Percentiles rank a stretch among this genome's conserved stretches.
phyloP scores from a whole-genome alignment of 2,329 filamentous ascomycete species.

The Cercospora sp. region DNA sequence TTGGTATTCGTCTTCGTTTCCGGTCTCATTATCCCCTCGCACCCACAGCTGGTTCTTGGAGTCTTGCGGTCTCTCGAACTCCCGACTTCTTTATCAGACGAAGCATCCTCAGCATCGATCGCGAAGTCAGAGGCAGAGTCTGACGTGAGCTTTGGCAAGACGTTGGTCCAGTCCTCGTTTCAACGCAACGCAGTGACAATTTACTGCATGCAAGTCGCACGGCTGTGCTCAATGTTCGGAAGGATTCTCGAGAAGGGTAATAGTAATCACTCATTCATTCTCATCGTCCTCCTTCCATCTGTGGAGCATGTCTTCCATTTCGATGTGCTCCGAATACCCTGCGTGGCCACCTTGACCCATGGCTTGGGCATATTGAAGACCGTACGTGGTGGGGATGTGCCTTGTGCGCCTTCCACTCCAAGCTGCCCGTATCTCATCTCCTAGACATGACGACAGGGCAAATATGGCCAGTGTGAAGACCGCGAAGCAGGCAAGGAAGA shows the following conservation, averaged over 20 bases:
- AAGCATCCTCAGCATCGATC: background rate
- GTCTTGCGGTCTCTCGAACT: background rate
- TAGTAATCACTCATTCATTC: conserved; percentile 3
- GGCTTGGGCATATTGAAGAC: conserved; percentile 57
- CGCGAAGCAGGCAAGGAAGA: conserved; percentile 30
- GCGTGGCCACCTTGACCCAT: conserved; percentile 56
- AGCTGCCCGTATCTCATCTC: conserved; percentile 53
- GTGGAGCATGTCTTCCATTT: conserved; percentile 62
- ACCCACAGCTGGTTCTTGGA: background rate
- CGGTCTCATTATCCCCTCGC: background rate
- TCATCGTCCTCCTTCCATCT: conserved; percentile 17
- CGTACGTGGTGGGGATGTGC: conserved; percentile 50
- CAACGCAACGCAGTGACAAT: too few species aligned
- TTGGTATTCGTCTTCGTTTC: background rate
- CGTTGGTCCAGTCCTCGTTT: background rate
- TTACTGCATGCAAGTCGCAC: background rate
- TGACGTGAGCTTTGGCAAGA: background rate
- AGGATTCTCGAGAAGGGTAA: background rate
- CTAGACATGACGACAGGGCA: conserved; percentile 57
- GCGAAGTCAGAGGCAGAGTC: background rate
- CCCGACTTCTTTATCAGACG: background rate
- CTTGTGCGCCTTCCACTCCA: conserved; percentile 46
- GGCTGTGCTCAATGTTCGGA: background rate
- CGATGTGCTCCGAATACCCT: conserved; percentile 62
- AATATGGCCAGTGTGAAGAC: conserved; percentile 48